phyloP scores from a whole-genome alignment of 805 yeast species.

The Blastobotrys peoriensis region DNA sequence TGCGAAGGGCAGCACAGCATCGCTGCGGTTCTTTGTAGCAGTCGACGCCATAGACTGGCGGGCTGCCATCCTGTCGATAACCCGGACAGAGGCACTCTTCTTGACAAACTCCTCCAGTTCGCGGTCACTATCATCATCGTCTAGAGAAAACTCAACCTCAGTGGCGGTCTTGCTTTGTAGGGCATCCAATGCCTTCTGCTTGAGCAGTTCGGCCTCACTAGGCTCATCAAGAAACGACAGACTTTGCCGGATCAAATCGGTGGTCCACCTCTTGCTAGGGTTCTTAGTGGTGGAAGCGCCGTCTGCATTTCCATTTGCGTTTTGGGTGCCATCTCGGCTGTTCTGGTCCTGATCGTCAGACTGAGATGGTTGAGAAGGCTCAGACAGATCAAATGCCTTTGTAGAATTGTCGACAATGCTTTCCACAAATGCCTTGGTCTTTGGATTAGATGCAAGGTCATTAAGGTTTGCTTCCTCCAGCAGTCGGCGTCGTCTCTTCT shows the following conservation, averaged over 20 bases:
- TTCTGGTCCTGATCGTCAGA: constrained; percentile 5
- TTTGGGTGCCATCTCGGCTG: constrained; percentile 2
- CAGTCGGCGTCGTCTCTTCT: constrained; percentile 14
- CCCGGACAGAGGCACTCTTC: not conserved
- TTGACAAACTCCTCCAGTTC: not conserved
- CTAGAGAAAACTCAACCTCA: not conserved
- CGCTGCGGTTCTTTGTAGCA: constrained; percentile 4
- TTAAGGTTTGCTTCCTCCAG: constrained; percentile 19
- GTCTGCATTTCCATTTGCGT: not conserved
- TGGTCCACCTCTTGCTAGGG: constrained; percentile 3
- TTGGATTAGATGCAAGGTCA: constrained; percentile 18
- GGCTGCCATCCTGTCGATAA: not conserved
- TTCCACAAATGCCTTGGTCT: constrained; percentile 21
- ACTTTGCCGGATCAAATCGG: constrained; percentile 11
- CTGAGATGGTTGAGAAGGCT: no score
- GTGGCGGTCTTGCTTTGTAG: not conserved
- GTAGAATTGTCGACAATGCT: constrained; percentile 19
- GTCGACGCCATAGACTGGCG: not conserved
- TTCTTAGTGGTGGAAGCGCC: not conserved
- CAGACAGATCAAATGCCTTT: no score
- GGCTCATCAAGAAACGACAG: constrained; percentile 21
- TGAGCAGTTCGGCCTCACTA: constrained; percentile 1
- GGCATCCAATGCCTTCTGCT: not conserved
- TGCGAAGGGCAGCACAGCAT: not conserved
- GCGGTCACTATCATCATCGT: not conserved